These are phyloP conservation scores for Xanthoparmelia taractica DNA, from an alignment of 495 filamentous ascomycete species.

Conservation along the genomic window DNA sequence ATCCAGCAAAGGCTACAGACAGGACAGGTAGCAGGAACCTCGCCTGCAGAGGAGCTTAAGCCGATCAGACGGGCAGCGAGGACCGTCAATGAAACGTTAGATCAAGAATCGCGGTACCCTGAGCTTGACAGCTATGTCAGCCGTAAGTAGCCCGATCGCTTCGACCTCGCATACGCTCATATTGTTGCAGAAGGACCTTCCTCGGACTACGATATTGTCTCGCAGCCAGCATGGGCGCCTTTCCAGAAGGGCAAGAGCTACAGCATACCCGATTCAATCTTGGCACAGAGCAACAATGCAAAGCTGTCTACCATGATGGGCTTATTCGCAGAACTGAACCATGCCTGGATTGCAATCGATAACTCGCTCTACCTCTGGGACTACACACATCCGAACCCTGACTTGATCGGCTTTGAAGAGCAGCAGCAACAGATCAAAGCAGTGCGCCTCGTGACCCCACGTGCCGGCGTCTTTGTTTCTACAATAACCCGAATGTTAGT, in stretches of 20 bases:
- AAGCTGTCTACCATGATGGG: conserved; percentile 83
- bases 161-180: conserved; percentile 12
- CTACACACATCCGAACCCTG: conserved; percentile 78
- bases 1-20: conserved; percentile 17
- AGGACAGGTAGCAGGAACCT: conserved; percentile 7
- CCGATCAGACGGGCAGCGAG: conserved; percentile 68
- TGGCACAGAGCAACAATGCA: conserved; percentile 79
- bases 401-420: conserved; percentile 88
- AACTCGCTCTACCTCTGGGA: conserved; percentile 97
- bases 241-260: conserved; percentile 78
- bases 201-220: conserved; percentile 77
- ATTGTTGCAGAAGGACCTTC: conserved; percentile 63
- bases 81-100: conserved; percentile 73
- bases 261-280: conserved; percentile 78
- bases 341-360: conserved; percentile 94
- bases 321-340: conserved; percentile 82
- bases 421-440: conserved; percentile 80
- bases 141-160: conserved; percentile 52
- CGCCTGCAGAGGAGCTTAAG: conserved; percentile 18
- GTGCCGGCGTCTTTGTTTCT: conserved; percentile 71
- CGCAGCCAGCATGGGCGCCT: conserved; percentile 66
- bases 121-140: conserved; percentile 83
- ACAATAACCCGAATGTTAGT: conserved; percentile 80
- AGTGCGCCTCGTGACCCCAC: conserved; percentile 74
- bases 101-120: conserved; percentile 70